Evolutionary conservation across 768 basidiomycete genomes (phyloP).

Genomic region (Holtermanniella nyarrowii): DNA sequence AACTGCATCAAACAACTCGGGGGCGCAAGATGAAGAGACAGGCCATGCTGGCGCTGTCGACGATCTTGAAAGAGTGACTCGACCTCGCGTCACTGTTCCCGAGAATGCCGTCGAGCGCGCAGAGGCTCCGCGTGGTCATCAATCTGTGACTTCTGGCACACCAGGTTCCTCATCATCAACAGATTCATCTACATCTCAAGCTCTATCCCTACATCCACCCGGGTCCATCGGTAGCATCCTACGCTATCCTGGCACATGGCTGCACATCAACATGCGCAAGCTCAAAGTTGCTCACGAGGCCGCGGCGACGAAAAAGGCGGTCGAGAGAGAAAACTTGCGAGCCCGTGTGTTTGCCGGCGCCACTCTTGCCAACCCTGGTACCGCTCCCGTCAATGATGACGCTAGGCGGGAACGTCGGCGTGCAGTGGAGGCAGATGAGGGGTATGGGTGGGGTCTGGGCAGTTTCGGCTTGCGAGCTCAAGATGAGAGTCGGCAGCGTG

Average conservation of each 20-base stretch:
- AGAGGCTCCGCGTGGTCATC: neutral
- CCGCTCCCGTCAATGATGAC: conserved; percentile 43
- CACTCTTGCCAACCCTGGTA: conserved; percentile 57
- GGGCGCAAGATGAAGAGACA: neutral
- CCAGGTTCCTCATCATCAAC: conserved; percentile 5
- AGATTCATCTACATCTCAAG: conserved; percentile 28
- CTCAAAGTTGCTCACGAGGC: conserved; percentile 35
- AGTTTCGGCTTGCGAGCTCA: conserved; percentile 52
- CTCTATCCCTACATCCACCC: conserved; percentile 31
- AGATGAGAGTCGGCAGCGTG: conserved; percentile 22
- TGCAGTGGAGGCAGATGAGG: conserved; percentile 24
- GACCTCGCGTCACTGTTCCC: neutral
- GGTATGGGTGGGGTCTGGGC: conserved; percentile 62
- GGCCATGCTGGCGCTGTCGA: neutral
- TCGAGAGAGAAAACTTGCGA: conserved; percentile 23
- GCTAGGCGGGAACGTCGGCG: neutral
- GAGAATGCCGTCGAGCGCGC: neutral
- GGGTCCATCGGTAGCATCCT: conserved; percentile 23
- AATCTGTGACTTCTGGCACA: neutral
- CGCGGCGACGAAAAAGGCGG: conserved; percentile 29
- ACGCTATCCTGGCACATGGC: conserved; percentile 29
- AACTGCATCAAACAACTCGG: neutral
- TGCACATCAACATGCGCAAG: conserved; percentile 28
- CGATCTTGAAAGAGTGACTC: neutral
- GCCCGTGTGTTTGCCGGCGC: conserved; percentile 12